Percentiles rank a stretch among this genome's conserved stretches.
phyloP scores from a whole-genome alignment of 2,329 filamentous ascomycete species.

The Cadophora luteo-olivacea region DNA sequence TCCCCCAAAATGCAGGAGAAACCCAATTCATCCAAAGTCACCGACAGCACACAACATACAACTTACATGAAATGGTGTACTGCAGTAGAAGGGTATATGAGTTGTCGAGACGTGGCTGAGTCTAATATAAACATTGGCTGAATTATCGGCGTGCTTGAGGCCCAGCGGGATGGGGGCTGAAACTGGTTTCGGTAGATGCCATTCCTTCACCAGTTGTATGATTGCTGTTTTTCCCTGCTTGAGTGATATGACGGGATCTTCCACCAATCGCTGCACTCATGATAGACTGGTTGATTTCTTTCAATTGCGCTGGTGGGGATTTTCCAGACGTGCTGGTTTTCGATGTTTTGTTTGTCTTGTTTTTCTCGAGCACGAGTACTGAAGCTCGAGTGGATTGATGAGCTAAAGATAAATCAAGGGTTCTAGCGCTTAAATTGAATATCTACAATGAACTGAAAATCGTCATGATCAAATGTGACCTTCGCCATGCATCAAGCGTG shows the following conservation, averaged over 20 bases:
- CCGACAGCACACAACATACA: background rate
- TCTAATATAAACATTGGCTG: constrained; percentile 9
- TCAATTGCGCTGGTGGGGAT: no score
- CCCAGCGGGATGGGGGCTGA: constrained; percentile 1
- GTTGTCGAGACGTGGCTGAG: background rate
- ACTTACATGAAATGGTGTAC: background rate
- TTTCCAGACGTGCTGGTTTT: no score
- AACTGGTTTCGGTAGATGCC: background rate
- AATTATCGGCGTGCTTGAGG: background rate
- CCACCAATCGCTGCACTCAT: background rate
- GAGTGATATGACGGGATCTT: background rate
- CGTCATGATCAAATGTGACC: background rate
- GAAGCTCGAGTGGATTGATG: no score
- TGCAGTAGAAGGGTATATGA: background rate
- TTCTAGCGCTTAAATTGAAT: no score
- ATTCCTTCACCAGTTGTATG: background rate
- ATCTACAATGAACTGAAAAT: no score
- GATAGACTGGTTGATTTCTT: no score
- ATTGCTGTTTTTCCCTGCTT: background rate
- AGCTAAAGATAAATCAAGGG: no score
- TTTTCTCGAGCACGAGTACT: no score
- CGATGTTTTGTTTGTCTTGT: no score
- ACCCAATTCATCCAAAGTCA: background rate
- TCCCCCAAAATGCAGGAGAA: background rate
- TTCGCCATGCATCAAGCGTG: background rate